A percentile compares a stretch with the other conserved stretches of the same genome.
Conservation (phyloP, 108 stramenopile species). For the Nannochloropsis gaditana region DNA sequence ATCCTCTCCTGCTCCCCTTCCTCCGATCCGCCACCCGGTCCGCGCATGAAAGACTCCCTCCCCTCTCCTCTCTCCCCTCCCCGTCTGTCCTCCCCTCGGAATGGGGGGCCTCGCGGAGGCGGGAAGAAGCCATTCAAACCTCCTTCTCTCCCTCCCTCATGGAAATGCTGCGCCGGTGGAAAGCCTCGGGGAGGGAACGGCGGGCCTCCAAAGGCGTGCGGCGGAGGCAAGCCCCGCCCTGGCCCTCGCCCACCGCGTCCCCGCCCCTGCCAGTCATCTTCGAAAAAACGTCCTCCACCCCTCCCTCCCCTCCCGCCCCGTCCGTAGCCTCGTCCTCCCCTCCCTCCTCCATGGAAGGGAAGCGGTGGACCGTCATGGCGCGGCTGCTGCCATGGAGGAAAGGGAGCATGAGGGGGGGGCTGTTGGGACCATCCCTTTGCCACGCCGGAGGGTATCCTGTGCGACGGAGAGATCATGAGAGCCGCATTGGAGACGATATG, state of each 20-base stretch:
- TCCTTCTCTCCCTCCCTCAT: not conserved
- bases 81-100: not conserved
- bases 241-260: not conserved
- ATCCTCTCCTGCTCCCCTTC: no score
- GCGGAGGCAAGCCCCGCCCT: not conserved
- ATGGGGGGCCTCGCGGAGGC: not conserved
- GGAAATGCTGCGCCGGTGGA: not conserved
- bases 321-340: not conserved
- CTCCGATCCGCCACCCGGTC: not conserved
- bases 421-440: not conserved
- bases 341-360: not conserved
- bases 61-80: not conserved
- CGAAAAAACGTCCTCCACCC: not conserved
- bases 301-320: not conserved
- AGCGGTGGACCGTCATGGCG: not conserved
- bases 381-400: not conserved
- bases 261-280: not conserved
- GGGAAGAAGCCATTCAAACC: not conserved
- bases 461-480: not conserved
- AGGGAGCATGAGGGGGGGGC: not conserved
- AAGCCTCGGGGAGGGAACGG: not conserved
- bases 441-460: not conserved
- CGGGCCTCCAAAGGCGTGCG: not conserved
- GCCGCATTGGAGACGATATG: no score
- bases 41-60: not conserved